Evolutionary conservation across 139 green algal species (phyloP), one percentile per base, ranked within the genome.

Genomic region (Spirogloea muscicola): DNA sequence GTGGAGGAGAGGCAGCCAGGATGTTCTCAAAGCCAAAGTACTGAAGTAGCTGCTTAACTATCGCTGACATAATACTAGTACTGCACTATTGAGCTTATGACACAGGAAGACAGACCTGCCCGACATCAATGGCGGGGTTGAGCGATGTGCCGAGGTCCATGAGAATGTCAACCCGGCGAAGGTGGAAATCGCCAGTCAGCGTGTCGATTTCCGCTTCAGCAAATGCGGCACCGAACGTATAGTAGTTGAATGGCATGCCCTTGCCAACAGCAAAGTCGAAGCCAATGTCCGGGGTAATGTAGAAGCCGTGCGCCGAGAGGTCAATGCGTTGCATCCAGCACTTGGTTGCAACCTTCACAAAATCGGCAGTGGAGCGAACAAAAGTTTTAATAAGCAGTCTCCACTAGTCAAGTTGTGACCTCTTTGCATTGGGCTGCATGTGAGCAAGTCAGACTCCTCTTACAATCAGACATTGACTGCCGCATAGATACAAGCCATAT

Each of bases 91-190:
- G n/a, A n/a, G n/a, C n/a, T n/a, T n/a, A n/a, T n/a, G n/a, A n/a
- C n/a, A n/a, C n/a, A n/a, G n/a, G n/a, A n/a, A n/a, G n/a, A n/a
- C n/a, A n/a, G n/a, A 80, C 63, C 87, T 97, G 92, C 0, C 93
- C 93, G 25, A 98, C 90, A 86, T 98, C 93, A 42, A 98, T 95
- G 72, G 92, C 89, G 1, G 93, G 93, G 84, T 98, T 98, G 48
- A 98, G 83, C 5, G 90, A 88, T 67, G 91, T 88, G 49, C 93
- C 93, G 27, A 97, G 85, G 57, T 98, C 93, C 91, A 98, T 98
- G 1, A 90, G 78, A 1, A 98, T 84, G 69, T 98, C 92, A 0
- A 86, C 72, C 18, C 91, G 85, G 51, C 93, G 81, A 21, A 92
- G 33, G 33, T 91, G 82, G 58, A 82, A 90, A 68, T 93, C 88